Base-by-base conservation (phyloP, 2,329 filamentous ascomycete species). In the Hymenoscyphus linearis region DNA sequence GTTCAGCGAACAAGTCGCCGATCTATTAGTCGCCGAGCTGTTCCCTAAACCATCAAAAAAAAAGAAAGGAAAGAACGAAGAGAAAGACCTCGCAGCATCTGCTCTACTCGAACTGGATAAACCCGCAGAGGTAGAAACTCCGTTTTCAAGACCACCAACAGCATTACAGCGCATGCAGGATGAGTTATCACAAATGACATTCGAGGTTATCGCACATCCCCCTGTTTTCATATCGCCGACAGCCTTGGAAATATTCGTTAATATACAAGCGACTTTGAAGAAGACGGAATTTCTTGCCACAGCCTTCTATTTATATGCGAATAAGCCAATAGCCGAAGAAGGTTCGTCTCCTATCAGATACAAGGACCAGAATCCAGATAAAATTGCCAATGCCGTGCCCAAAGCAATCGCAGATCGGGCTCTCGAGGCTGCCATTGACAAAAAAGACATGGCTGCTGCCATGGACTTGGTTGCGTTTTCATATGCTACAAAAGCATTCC, bases 281-380 rank as follows among this genome's bases (percentile, higher is more conserved):
- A 85, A 83, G 60, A 87, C 91, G 2, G 85, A 90, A 66, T 86
- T 89, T 52, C 84, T 98, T 64, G 91, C 93, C 6, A 83, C 87
- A 62, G 85, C 92, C 50, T 88, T 99, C 71, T 79, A 86, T 60
- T 81, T 97, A 58, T 98, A 93, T 73, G 90, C 91, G 55, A 84
- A 85, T 68, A 99, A 98, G 75, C 88, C 90, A 10, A 79, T 86
- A 64, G 89, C 92, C 2, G 76, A 81, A 57, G 78, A 85, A 68
- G 80, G 80, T 57, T 80, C 83, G 18, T 82, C 81, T 16, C 82
- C 82, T 9, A 77, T 90, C 58, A 76, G 77, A 64, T 91, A 86
- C 70, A 79, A 78, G 47, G 73, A 79, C 56, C 84, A 84, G 50
- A 90, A 89, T 50, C 88, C 91, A 16, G 86, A 88, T 64, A 81